Conservation (phyloP, 2,329 filamentous ascomycete species). For the Aspergillus sp. region DNA sequence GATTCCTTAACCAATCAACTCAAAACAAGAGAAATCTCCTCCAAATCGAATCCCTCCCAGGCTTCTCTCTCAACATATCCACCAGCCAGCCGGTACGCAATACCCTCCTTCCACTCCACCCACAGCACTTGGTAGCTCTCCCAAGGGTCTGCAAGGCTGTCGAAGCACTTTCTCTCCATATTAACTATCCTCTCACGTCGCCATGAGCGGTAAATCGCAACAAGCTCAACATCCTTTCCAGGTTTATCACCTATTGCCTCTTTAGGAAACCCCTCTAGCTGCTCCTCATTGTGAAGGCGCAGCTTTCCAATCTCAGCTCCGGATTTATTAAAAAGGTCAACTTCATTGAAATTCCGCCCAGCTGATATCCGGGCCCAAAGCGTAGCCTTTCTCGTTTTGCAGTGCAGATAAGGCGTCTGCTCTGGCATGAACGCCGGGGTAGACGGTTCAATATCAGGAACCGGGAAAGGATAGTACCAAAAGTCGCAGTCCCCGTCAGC, state of each 20-base stretch:
- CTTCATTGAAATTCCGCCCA: not conserved
- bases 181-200: not conserved
- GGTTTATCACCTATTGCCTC: not conserved
- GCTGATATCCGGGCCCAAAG: not conserved
- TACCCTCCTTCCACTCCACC: not conserved
- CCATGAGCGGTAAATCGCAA: not conserved
- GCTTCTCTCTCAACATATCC: not conserved
- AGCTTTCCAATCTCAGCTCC: not conserved
- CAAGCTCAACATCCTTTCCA: not conserved
- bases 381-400: not conserved
- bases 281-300: not conserved
- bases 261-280: not conserved
- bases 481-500: not conserved
- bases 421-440: not conserved
- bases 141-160: not conserved
- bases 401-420: not conserved
- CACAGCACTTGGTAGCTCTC: not conserved
- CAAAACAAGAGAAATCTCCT: not conserved
- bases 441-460: not conserved
- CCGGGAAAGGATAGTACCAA: not conserved
- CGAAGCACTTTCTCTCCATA: not conserved
- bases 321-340: not conserved
- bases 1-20: no score
- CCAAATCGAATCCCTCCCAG: not conserved
- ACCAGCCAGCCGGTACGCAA: not conserved